phyloP scores from a whole-genome alignment of 805 yeast species.

The Candida montana region DNA sequence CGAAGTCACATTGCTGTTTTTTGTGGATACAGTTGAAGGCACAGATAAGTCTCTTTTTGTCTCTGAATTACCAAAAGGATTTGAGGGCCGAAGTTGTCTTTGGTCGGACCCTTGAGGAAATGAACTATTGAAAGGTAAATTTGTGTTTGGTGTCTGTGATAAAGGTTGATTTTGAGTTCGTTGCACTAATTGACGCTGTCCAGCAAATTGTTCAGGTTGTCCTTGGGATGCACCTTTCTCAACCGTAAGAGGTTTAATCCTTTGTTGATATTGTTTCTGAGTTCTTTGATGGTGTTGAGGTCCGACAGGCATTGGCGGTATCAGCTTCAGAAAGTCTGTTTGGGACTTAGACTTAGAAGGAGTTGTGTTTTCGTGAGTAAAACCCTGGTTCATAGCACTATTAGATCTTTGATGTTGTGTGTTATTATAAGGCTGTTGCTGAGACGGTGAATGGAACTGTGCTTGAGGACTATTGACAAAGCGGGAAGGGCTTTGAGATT shows the following conservation, averaged over 20 bases:
- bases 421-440: not conserved
- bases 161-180: no score
- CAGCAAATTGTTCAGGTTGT: no score
- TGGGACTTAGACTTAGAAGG: slow-evolving; percentile 4
- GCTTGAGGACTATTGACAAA: slow-evolving; percentile 1
- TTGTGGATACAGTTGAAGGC: slow-evolving; percentile 8
- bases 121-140: no score
- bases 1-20: slow-evolving; percentile 5
- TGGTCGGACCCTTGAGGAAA: not conserved
- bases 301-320: slow-evolving; percentile 25
- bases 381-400: not conserved
- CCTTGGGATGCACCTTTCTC: no score
- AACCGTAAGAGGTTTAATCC: not conserved
- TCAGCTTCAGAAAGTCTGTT: slow-evolving; percentile 22
- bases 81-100: slow-evolving; percentile 10
- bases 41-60: slow-evolving; percentile 6
- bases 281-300: slow-evolving; percentile 1
- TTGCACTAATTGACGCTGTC: no score
- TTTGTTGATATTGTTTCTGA: not conserved
- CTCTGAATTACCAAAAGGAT: slow-evolving; percentile 7
- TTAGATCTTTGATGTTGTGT: slow-evolving; percentile 2
- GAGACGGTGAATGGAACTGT: not conserved
- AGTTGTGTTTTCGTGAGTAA: not conserved
- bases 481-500: not conserved
- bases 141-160: no score